Conservation (phyloP, 345 rosid genomes). For the Populus pruinosa region DNA sequence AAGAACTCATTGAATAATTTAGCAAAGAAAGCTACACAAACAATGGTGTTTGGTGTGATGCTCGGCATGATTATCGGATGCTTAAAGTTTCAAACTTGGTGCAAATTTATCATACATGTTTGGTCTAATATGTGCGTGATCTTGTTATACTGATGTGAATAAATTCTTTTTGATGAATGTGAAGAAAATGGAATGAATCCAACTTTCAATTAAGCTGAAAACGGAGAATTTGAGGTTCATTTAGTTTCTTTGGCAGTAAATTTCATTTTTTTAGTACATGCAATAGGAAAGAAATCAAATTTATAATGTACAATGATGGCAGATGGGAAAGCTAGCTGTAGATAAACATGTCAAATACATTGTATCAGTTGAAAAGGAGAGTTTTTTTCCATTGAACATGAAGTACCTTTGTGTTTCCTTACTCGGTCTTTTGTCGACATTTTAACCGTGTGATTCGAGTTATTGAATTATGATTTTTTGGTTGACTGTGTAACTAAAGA, state of each 20-base stretch:
- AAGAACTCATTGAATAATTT: not conserved
- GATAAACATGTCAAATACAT: slow-evolving; percentile 67
- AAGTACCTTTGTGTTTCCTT: not conserved
- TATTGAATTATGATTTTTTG: not conserved
- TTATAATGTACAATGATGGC: too few relatives aligned
- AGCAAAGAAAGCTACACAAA: not conserved
- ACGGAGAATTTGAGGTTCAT: not conserved
- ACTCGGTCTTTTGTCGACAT: too few relatives aligned
- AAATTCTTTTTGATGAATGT: not conserved
- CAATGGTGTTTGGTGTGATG: not conserved
- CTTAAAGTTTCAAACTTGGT: not conserved
- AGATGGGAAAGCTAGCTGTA: slow-evolving; percentile 62
- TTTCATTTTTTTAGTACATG: not conserved
- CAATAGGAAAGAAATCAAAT: not conserved
- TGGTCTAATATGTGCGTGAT: not conserved
- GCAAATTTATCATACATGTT: not conserved
- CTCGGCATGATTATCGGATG: too few relatives aligned
- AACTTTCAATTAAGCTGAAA: not conserved
- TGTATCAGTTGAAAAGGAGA: slow-evolving; percentile 62
- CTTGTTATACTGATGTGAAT: too few relatives aligned
- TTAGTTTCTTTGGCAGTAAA: too few relatives aligned
- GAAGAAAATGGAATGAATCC: not conserved
- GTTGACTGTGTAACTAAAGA: slow-evolving; percentile 32
- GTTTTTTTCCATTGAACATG: not conserved
- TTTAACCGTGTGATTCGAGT: too few relatives aligned